These are phyloP conservation scores for Cryphonectria parasitica DNA, from an alignment of 2,329 filamentous ascomycete species.

Conservation along the genomic window DNA sequence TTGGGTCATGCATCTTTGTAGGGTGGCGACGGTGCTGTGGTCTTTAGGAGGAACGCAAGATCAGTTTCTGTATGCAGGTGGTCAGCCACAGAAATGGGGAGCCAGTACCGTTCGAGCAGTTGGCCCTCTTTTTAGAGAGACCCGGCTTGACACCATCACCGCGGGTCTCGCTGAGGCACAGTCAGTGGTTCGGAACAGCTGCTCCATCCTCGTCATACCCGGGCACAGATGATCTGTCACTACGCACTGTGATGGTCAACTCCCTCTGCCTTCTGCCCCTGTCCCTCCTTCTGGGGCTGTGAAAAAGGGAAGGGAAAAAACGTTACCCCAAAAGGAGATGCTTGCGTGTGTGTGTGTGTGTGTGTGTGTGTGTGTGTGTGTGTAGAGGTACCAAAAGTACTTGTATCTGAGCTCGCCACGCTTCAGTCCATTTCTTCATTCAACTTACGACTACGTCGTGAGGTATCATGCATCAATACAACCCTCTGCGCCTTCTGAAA, in stretches of 20 bases:
- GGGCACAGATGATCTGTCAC: not conserved
- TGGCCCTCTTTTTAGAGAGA: not conserved
- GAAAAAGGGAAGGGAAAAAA: not conserved
- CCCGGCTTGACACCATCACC: not conserved
- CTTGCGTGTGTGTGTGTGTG: too few relatives aligned
- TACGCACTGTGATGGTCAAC: not conserved
- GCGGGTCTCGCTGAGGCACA: not conserved
- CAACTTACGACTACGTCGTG: not conserved
- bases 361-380: not conserved
- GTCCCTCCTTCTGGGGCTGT: not conserved
- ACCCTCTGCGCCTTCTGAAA: not conserved
- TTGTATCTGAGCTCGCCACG: not conserved
- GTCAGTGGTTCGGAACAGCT: not conserved
- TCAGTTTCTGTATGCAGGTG: not conserved
- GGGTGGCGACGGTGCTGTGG: not conserved
- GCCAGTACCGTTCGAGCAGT: not conserved
- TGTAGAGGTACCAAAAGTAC: not conserved
- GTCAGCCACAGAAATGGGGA: too few relatives aligned
- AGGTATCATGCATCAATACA: not conserved
- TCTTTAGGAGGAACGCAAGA: not conserved
- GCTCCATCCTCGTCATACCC: not conserved
- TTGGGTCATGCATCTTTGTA: not conserved
- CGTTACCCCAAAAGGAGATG: not conserved
- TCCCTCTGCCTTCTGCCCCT: not conserved
- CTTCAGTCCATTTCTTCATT: not conserved